Evolutionary conservation across 805 yeast genomes (phyloP).

Genomic region (Alloascoidea hylecoeti): DNA sequence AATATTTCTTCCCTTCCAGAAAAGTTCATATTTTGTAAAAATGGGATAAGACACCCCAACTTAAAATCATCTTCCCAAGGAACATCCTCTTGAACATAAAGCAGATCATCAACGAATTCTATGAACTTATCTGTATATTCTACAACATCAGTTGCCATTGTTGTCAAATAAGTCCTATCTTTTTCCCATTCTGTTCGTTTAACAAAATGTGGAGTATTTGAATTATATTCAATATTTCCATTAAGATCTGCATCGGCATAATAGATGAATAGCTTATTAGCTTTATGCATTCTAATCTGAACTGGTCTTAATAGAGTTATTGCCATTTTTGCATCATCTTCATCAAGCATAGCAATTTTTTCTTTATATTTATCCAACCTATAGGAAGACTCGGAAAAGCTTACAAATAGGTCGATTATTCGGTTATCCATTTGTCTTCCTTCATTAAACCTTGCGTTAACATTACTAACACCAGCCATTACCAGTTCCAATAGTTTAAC

Average conservation of each 20-base stretch:
- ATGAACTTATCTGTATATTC: neutral
- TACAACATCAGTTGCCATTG: neutral
- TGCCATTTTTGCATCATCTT: neutral
- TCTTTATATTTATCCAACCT: neutral
- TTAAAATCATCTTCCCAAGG: neutral
- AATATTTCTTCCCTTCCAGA: neutral
- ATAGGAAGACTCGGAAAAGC: neutral
- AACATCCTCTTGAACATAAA: neutral
- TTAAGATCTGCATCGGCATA: neutral
- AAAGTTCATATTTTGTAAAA: neutral
- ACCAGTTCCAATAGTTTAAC: no score
- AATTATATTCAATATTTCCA: no score
- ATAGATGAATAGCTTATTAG: neutral
- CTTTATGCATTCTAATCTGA: neutral
- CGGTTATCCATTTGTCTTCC: neutral
- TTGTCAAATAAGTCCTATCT: neutral
- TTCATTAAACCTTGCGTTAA: neutral
- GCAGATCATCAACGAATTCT: neutral
- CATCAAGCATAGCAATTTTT: neutral
- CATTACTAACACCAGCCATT: neutral
- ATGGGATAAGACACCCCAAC: neutral
- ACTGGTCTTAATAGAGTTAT: neutral
- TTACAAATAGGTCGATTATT: neutral
- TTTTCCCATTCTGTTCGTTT: neutral
- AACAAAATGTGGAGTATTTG: no score